Evolutionary conservation across 768 basidiomycete species (phyloP).

Genomic region (Rhodotorula kratochvilovae): DNA sequence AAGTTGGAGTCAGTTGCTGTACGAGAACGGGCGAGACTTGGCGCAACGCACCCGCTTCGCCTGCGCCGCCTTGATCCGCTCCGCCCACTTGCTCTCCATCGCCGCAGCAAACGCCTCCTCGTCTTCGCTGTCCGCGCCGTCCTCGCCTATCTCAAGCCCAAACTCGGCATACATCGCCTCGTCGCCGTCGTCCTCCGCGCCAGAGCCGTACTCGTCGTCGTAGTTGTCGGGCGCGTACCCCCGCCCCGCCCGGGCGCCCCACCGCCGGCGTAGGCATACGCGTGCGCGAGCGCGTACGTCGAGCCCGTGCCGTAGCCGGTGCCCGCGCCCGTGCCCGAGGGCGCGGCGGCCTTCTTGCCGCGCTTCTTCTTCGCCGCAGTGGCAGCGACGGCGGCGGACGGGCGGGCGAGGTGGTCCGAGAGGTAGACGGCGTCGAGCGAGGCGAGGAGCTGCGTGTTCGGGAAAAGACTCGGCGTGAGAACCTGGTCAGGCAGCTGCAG

Average conservation of each 20-base stretch:
- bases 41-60: neutral
- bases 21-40: too few relatives aligned
- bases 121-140: neutral
- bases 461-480: too few relatives aligned
- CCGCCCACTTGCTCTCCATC: neutral
- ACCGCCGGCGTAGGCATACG: too few relatives aligned
- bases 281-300: neutral
- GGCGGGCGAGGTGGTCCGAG: constrained; percentile 7
- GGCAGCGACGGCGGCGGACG: neutral
- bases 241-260: neutral
- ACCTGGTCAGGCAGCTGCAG: too few relatives aligned
- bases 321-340: constrained; percentile 2
- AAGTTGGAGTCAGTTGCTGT: too few relatives aligned
- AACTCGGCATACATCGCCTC: neutral
- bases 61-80: neutral
- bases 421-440: constrained; percentile 20
- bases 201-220: neutral
- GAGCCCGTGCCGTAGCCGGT: constrained; percentile 13
- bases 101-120: neutral
- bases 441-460: constrained; percentile 4
- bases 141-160: neutral
- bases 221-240: neutral
- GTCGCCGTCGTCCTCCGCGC: neutral
- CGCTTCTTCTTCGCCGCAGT: neutral
- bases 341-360: neutral